Percentiles rank a stretch among this genome's conserved stretches.
Evolutionary conservation across 2,329 filamentous ascomycete genomes (phyloP).

Genomic region (Exserohilum turcica): DNA sequence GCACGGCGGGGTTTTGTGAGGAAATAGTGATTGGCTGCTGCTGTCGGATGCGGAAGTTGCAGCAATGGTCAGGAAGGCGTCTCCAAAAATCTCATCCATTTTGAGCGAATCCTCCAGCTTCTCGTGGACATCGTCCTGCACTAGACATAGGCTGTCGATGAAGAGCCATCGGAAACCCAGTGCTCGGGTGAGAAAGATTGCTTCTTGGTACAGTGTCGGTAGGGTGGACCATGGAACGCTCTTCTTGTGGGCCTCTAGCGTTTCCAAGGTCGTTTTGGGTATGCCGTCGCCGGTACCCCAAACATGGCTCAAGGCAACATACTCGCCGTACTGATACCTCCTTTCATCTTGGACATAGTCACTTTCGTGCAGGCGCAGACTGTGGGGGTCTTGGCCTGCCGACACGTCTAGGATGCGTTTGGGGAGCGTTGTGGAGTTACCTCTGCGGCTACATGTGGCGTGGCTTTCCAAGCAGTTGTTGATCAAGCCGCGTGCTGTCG

Average conservation of each 20-base stretch:
- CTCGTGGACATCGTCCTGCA: conserved; percentile 38
- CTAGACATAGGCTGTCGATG: conserved; percentile 43
- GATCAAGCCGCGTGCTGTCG: conserved; percentile 34
- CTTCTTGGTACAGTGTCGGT: conserved; percentile 45
- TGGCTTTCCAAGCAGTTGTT: conserved; percentile 39
- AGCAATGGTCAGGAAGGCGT: conserved; percentile 43
- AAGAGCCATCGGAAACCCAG: conserved; percentile 46
- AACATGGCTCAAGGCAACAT: conserved; percentile 41
- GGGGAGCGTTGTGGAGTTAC: conserved; percentile 32
- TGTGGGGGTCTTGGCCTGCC: conserved; percentile 35
- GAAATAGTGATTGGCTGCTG: conserved; percentile 35
- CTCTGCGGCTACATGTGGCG: conserved; percentile 32
- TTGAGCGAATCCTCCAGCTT: conserved; percentile 35
- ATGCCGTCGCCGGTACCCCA: conserved; percentile 38
- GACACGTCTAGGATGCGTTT: conserved; percentile 40
- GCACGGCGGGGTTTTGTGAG: conserved; percentile 30
- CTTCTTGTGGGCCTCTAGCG: conserved; percentile 34
- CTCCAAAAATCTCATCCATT: conserved; percentile 39
- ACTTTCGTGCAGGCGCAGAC: conserved; percentile 37
- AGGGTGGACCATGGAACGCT: conserved; percentile 36
- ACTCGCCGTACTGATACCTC: conserved; percentile 41
- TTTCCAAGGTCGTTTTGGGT: conserved; percentile 37
- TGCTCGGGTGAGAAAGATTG: conserved; percentile 40
- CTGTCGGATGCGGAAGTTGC: conserved; percentile 41
- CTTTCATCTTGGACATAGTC: conserved; percentile 31